phyloP scores from a whole-genome alignment of 2,329 filamentous ascomycete species.

The Apiospora sp. region DNA sequence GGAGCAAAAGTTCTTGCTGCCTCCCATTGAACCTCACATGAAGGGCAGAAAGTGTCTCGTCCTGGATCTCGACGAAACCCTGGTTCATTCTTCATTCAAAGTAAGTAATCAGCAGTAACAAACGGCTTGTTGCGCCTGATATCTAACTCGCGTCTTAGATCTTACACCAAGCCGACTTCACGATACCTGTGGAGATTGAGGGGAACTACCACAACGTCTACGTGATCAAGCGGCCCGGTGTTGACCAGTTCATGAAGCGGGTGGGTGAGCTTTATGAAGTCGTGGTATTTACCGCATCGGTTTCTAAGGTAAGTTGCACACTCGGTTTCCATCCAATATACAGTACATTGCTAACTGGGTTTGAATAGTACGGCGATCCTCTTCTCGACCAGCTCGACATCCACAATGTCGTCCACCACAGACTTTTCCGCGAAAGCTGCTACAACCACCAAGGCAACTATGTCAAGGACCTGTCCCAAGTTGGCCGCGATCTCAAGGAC shows the following conservation, averaged over 20 bases:
- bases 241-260: conserved; percentile 98
- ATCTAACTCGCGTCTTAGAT: conserved; percentile 65
- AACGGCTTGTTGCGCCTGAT: background rate
- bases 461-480: conserved; percentile 97
- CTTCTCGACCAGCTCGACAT: conserved; percentile 96
- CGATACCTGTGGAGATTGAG: conserved; percentile 98
- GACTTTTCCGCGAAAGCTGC: conserved; percentile 96
- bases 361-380: conserved; percentile 86
- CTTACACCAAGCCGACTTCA: conserved; percentile 97
- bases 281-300: conserved; percentile 97
- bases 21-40: conserved; percentile 80
- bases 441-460: conserved; percentile 99
- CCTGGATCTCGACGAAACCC: conserved; percentile 92
- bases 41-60: conserved; percentile 93
- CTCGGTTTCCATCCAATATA: background rate
- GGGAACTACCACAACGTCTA: conserved; percentile 99
- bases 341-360: conserved; percentile 31
- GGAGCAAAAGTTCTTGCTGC: conserved; percentile 76
- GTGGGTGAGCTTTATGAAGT: conserved; percentile 98
- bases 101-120: conserved; percentile 56
- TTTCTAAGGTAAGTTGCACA: conserved; percentile 80
- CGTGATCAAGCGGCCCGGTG: conserved; percentile 98
- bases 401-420: conserved; percentile 94
- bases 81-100: conserved; percentile 99
- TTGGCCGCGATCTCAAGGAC: conserved; percentile 93